Percentiles rank a stretch among this genome's conserved stretches.
Conservation (phyloP, 2,329 filamentous ascomycete genomes). For the Coniochaeta sp. region DNA sequence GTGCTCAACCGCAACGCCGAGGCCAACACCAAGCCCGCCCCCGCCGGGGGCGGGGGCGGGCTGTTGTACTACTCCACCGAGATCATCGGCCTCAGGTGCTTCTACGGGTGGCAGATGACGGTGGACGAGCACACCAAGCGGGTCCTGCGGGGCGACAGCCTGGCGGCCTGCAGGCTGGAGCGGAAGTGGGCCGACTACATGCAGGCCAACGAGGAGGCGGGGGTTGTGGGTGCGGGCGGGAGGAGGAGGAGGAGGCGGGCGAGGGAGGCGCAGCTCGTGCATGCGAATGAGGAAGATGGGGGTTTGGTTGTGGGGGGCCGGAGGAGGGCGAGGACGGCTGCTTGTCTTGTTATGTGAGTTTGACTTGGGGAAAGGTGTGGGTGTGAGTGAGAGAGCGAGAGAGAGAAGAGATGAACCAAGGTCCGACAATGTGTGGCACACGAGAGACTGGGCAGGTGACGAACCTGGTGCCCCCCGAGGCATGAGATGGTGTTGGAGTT, state of each 20-base stretch:
- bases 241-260: slow-evolving; percentile 68
- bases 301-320: slow-evolving; percentile 43
- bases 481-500: background rate
- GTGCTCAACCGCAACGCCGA: slow-evolving; percentile 80
- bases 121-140: slow-evolving; percentile 90
- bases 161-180: slow-evolving; percentile 70
- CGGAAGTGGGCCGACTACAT: slow-evolving; percentile 91
- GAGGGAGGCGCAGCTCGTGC: slow-evolving; percentile 71
- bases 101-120: slow-evolving; percentile 91
- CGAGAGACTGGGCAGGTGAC: background rate
- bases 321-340: slow-evolving; percentile 26
- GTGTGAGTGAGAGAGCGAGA: background rate
- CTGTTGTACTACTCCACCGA: slow-evolving; percentile 44
- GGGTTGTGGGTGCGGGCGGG: slow-evolving; percentile 55
- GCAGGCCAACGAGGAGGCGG: slow-evolving; percentile 83
- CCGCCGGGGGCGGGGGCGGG: background rate
- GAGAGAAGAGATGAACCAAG: background rate
- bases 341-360: slow-evolving; percentile 16
- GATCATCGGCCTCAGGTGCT: slow-evolving; percentile 83
- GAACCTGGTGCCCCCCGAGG: background rate
- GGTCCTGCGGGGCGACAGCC: slow-evolving; percentile 68
- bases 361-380: background rate
- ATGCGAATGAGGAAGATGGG: slow-evolving; percentile 73
- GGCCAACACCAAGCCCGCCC: slow-evolving; percentile 1
- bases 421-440: too few species aligned